Evolutionary conservation across 2,329 filamentous ascomycete species (phyloP).

Genomic region (Botryotinia globosa): DNA sequence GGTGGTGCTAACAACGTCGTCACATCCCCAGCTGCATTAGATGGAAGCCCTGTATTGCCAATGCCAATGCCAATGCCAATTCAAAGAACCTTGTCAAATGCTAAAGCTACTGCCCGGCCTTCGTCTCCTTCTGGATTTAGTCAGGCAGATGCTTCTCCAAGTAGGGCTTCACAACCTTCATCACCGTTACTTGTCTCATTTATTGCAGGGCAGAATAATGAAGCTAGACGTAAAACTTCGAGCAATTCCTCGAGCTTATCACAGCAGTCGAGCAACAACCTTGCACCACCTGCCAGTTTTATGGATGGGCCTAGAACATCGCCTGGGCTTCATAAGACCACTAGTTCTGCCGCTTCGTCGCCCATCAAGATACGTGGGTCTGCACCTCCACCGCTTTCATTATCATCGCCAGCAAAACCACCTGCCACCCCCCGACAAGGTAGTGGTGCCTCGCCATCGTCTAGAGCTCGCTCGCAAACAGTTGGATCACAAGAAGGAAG

Average conservation of each 20-base stretch:
- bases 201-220: conserved; percentile 76
- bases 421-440: conserved; percentile 54
- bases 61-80: conserved; percentile 68
- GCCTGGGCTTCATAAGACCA: conserved; percentile 58
- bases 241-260: conserved; percentile 83
- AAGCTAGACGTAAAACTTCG: conserved; percentile 83
- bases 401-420: conserved; percentile 61
- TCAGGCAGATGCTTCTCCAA: conserved; percentile 83
- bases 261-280: conserved; percentile 67
- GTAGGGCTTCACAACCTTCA: conserved; percentile 76
- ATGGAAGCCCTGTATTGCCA: conserved; percentile 80
- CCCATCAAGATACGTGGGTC: conserved; percentile 54
- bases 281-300: conserved; percentile 64
- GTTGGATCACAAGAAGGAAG: conserved; percentile 93
- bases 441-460: conserved; percentile 52
- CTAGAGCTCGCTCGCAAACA: conserved; percentile 81
- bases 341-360: conserved; percentile 51
- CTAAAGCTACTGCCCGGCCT: conserved; percentile 73
- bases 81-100: conserved; percentile 79
- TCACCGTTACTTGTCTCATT: conserved; percentile 97
- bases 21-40: conserved; percentile 66
- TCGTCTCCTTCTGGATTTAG: conserved; percentile 80
- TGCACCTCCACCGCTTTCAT: conserved; percentile 47
- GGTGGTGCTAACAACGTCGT: conserved; percentile 19
- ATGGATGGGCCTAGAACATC: conserved; percentile 68